Conservation (phyloP, 2,329 filamentous ascomycete species). For the Mycocentrospora acerina region DNA sequence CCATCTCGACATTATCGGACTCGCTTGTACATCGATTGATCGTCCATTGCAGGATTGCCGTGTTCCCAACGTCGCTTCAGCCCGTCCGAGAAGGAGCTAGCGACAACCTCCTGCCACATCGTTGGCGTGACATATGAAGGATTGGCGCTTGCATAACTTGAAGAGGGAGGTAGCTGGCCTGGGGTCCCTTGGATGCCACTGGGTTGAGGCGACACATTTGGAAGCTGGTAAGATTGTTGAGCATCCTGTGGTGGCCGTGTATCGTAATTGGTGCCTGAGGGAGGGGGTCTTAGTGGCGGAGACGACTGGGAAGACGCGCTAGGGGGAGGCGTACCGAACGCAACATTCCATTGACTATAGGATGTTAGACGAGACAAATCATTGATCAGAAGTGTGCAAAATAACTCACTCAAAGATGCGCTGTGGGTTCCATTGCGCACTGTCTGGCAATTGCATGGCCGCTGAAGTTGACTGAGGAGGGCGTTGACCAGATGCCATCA, state of each 20-base stretch:
- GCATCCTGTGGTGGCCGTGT: slow-evolving; percentile 39
- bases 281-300: slow-evolving; percentile 47
- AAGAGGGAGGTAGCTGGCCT: slow-evolving; percentile 36
- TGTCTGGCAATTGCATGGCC: slow-evolving; percentile 63
- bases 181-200: slow-evolving; percentile 29
- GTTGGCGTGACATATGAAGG: slow-evolving; percentile 49
- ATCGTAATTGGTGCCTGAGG: slow-evolving; percentile 43
- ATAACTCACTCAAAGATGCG: slow-evolving; percentile 82
- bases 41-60: slow-evolving; percentile 35
- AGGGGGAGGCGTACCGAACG: slow-evolving; percentile 70
- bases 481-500: slow-evolving; percentile 64
- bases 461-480: slow-evolving; percentile 51
- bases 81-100: slow-evolving; percentile 43
- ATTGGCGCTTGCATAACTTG: slow-evolving; percentile 34
- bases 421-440: slow-evolving; percentile 77
- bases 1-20: slow-evolving; percentile 27
- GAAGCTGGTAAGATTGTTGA: slow-evolving; percentile 36
- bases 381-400: background rate
- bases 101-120: slow-evolving; percentile 55
- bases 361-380: slow-evolving; percentile 13
- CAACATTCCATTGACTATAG: slow-evolving; percentile 86
- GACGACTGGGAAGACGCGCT: slow-evolving; percentile 47
- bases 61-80: slow-evolving; percentile 51
- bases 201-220: slow-evolving; percentile 39
- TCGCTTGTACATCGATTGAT: slow-evolving; percentile 43